phyloP scores from a whole-genome alignment of 768 basidiomycete species.

The Agaricus subrufescens region DNA sequence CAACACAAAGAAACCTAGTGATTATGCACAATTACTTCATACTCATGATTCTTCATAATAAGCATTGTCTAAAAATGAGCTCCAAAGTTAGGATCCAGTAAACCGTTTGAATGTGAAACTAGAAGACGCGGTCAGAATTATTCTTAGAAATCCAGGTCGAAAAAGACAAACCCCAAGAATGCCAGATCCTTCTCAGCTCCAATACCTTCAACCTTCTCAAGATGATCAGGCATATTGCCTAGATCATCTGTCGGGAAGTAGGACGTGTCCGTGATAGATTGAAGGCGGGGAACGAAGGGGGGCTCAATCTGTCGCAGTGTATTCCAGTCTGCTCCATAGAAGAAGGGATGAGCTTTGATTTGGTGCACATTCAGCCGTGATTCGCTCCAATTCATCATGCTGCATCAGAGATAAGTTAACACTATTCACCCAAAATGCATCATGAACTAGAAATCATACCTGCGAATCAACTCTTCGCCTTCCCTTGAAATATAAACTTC shows the following conservation, averaged over 20 bases:
- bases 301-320: constrained; percentile 90
- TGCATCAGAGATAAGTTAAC: constrained; percentile 21
- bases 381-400: constrained; percentile 84
- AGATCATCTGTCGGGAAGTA: constrained; percentile 97
- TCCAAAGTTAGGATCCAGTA: constrained; percentile 21
- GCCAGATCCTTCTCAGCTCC: constrained; percentile 66
- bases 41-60: neutral
- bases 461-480: constrained; percentile 83
- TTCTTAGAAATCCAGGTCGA: neutral
- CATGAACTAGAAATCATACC: constrained; percentile 39
- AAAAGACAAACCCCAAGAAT: constrained; percentile 52
- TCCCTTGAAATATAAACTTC: constrained; percentile 92
- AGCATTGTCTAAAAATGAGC: neutral
- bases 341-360: constrained; percentile 92
- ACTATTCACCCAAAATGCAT: neutral
- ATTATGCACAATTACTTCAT: neutral
- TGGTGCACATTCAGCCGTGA: constrained; percentile 74
- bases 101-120: constrained; percentile 88
- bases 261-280: constrained; percentile 89
- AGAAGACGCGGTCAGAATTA: constrained; percentile 4
- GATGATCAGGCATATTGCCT: constrained; percentile 58
- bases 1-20: neutral
- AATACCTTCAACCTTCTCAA: constrained; percentile 56
- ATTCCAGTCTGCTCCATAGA: constrained; percentile 93
- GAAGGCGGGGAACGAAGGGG: constrained; percentile 91